phyloP scores from a whole-genome alignment of 805 yeast species.

The Myxozyma nipponensis region DNA sequence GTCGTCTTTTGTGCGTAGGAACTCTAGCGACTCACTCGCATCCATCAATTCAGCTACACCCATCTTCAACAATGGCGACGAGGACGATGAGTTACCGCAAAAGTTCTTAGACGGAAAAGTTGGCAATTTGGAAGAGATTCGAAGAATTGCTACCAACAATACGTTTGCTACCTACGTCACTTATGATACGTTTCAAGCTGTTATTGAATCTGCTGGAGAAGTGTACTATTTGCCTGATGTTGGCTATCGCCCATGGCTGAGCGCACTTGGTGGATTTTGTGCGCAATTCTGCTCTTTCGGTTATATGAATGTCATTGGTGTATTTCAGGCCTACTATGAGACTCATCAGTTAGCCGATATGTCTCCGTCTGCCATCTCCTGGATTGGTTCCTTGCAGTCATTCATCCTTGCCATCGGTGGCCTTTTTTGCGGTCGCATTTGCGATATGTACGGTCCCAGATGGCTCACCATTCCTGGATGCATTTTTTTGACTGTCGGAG shows the following conservation, averaged over 20 bases:
- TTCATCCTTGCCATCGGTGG: conserved; percentile 33
- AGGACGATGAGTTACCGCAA: not conserved
- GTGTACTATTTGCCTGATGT: conserved; percentile 17
- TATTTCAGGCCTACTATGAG: conserved; percentile 35
- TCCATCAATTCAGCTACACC: not conserved
- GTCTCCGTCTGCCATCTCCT: conserved; percentile 35
- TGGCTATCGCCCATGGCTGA: conserved; percentile 43
- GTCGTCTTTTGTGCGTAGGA: not conserved
- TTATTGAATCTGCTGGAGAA: conserved; percentile 14
- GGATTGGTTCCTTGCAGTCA: conserved; percentile 38
- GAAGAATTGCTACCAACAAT: conserved; percentile 12
- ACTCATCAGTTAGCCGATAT: conserved; percentile 27
- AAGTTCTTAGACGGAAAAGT: conserved; percentile 15
- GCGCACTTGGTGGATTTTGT: conserved; percentile 52
- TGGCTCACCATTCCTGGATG: conserved; percentile 31
- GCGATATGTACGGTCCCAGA: conserved; percentile 33
- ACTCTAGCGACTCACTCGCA: not conserved
- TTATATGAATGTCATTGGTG: conserved; percentile 36
- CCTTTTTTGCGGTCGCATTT: conserved; percentile 34
- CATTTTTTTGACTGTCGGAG: conserved; percentile 31
- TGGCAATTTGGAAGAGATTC: conserved; percentile 13
- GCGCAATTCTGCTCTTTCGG: conserved; percentile 63
- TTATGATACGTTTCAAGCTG: not conserved
- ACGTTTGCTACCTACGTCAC: conserved; percentile 18
- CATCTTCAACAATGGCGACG: not conserved